Percentiles rank a stretch among this genome's conserved stretches.
Evolutionary conservation across 805 yeast genomes (phyloP).

Genomic region (Candida coquimbonensis): DNA sequence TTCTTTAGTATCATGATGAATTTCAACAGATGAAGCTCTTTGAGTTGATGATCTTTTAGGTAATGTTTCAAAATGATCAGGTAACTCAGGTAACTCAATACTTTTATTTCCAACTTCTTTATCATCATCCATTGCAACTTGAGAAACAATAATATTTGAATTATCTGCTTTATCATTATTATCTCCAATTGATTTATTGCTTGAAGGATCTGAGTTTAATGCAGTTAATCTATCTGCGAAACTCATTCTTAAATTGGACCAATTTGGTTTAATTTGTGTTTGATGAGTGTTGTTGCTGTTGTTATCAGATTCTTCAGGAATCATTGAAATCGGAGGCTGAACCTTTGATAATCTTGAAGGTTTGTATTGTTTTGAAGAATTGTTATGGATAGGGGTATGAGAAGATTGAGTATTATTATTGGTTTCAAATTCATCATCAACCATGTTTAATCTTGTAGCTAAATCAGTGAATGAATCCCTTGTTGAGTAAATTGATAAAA

Average conservation of each 20-base stretch:
- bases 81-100: constrained; percentile 20
- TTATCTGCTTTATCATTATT: constrained; percentile 1
- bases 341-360: constrained; percentile 5
- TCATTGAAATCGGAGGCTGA: constrained; percentile 9
- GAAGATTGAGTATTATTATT: neutral
- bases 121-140: neutral
- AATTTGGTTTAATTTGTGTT: neutral
- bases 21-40: constrained; percentile 26
- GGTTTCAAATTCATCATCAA: constrained; percentile 3
- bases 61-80: constrained; percentile 13
- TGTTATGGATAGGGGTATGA: constrained; percentile 3
- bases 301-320: constrained; percentile 17
- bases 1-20: constrained; percentile 7
- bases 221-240: constrained; percentile 33
- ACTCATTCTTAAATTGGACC: constrained; percentile 25
- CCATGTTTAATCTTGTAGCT: constrained; percentile 33
- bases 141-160: constrained; percentile 5
- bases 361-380: neutral
- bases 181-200: constrained; percentile 1
- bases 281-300: neutral
- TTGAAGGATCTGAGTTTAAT: constrained; percentile 5
- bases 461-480: constrained; percentile 57
- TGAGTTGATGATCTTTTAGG: constrained; percentile 5
- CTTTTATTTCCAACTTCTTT: constrained; percentile 6
- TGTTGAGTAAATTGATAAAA: constrained; percentile 66